Evolutionary conservation across 352 stramenopile species (phyloP).

Genomic region (Globisporangium parvum): DNA sequence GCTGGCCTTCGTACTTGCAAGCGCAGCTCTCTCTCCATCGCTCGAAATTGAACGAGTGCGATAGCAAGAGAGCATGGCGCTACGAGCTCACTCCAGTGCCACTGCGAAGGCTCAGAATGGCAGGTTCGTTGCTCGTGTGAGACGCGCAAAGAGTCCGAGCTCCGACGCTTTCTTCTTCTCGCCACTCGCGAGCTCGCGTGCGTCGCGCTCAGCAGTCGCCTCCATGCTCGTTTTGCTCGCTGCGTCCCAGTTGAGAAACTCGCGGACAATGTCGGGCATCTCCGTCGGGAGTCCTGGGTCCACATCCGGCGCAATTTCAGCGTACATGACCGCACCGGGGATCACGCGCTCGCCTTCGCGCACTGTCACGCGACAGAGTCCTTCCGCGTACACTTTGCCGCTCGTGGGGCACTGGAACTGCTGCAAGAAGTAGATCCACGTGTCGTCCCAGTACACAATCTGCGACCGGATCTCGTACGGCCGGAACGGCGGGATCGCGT

Average conservation of each 20-base stretch:
- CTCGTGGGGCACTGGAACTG: slow-evolving; percentile 45
- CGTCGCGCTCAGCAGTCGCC: background rate
- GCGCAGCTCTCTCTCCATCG: too few relatives aligned
- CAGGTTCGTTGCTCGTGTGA: slow-evolving; percentile 14
- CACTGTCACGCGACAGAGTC: slow-evolving; percentile 32
- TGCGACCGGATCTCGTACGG: slow-evolving; percentile 58
- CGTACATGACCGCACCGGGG: slow-evolving; percentile 18
- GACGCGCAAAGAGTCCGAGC: slow-evolving; percentile 4
- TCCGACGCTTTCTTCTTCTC: background rate
- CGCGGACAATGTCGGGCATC: slow-evolving; percentile 37
- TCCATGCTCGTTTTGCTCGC: slow-evolving; percentile 12
- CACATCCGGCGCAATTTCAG: slow-evolving; percentile 17
- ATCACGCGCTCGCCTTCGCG: slow-evolving; percentile 16
- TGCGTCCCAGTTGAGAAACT: slow-evolving; percentile 27
- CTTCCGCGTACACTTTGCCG: slow-evolving; percentile 50
- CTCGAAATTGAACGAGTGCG: too few relatives aligned
- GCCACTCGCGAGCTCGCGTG: background rate
- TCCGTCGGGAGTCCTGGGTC: slow-evolving; percentile 13
- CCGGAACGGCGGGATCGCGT: slow-evolving; percentile 45
- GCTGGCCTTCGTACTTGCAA: too few relatives aligned
- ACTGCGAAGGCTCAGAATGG: background rate
- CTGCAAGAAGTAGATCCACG: slow-evolving; percentile 58
- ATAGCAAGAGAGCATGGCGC: too few relatives aligned
- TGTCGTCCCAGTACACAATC: slow-evolving; percentile 48
- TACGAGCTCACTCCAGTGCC: too few relatives aligned